Percentiles rank a stretch among this genome's conserved stretches.
phyloP scores from a whole-genome alignment of 2,329 filamentous ascomycete genomes.

The Cladophialophora psammophila region DNA sequence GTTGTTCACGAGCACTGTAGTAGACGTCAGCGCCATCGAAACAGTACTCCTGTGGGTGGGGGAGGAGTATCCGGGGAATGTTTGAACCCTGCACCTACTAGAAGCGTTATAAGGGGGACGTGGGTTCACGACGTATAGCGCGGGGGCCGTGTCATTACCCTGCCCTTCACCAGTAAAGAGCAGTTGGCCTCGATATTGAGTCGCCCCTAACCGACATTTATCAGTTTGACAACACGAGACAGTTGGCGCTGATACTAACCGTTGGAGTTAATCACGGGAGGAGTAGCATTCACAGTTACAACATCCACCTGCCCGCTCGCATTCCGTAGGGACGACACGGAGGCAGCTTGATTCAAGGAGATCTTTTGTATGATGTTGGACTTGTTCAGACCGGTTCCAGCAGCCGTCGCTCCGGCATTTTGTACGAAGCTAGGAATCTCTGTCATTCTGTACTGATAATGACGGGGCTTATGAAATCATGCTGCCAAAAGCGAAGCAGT shows the following conservation, averaged over 20 bases:
- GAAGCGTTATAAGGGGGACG: slow-evolving; percentile 60
- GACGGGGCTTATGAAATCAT: not conserved
- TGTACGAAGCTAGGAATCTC: slow-evolving; percentile 53
- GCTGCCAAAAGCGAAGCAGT: not conserved
- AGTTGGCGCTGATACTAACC: slow-evolving; percentile 29
- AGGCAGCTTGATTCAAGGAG: slow-evolving; percentile 52
- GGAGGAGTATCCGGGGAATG: not conserved
- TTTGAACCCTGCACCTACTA: slow-evolving; percentile 42
- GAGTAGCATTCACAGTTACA: slow-evolving; percentile 52
- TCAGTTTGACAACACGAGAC: not conserved
- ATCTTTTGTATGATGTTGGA: slow-evolving; percentile 62
- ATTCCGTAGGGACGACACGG: slow-evolving; percentile 49
- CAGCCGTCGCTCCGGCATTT: slow-evolving; percentile 56
- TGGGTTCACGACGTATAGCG: slow-evolving; percentile 56
- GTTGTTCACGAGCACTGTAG: slow-evolving; percentile 61
- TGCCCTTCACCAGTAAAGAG: slow-evolving; percentile 61
- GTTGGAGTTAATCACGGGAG: slow-evolving; percentile 58
- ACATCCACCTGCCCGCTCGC: slow-evolving; percentile 53
- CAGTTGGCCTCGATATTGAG: slow-evolving; percentile 60
- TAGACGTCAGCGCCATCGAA: slow-evolving; percentile 2
- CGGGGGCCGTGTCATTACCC: slow-evolving; percentile 52
- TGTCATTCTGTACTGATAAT: not conserved
- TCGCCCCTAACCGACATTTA: slow-evolving; percentile 50
- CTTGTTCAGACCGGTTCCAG: slow-evolving; percentile 61
- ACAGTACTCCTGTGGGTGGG: not conserved